Percentiles rank a stretch among this genome's conserved stretches.
Conservation (phyloP, 2,329 filamentous ascomycete species). For the Fusarium sterilihyphosum region DNA sequence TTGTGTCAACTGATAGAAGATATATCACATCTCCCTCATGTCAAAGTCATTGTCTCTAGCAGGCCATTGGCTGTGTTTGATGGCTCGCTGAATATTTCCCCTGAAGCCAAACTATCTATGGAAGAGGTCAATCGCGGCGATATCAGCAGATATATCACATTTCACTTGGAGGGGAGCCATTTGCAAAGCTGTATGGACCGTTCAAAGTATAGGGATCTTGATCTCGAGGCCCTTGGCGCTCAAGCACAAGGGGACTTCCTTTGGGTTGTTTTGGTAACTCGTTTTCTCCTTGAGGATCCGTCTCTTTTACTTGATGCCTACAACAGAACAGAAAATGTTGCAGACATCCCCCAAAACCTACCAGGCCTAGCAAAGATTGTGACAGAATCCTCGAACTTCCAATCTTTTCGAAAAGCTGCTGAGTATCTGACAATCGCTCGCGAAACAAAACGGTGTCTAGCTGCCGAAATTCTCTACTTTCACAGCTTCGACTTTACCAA, state of each 20-base stretch:
- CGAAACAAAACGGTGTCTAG: background rate
- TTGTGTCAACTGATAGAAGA: slow-evolving; percentile 2
- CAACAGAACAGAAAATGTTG: background rate
- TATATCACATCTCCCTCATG: background rate
- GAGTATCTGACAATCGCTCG: slow-evolving; percentile 1
- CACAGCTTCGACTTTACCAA: slow-evolving; percentile 7
- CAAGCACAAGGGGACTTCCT: slow-evolving; percentile 33
- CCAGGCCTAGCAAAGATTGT: slow-evolving; percentile 14
- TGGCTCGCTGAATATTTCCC: background rate
- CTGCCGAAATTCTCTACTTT: background rate
- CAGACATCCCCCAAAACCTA: slow-evolving; percentile 14
- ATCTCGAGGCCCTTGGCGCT: background rate
- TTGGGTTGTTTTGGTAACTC: slow-evolving; percentile 32
- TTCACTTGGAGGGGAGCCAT: background rate
- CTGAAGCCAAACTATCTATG: slow-evolving; percentile 8
- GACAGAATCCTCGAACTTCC: background rate
- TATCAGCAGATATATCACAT: slow-evolving; percentile 12
- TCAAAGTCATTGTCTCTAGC: slow-evolving; percentile 33
- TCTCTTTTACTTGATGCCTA: background rate
- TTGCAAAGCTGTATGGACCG: background rate
- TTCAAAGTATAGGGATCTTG: background rate
- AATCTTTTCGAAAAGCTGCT: slow-evolving; percentile 5
- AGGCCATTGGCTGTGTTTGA: slow-evolving; percentile 20
- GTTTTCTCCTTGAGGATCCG: background rate
- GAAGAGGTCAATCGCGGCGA: slow-evolving; percentile 25